These are phyloP conservation scores for Tremella mesenterica DNA, from an alignment of 768 basidiomycete species.

Conservation along the genomic window DNA sequence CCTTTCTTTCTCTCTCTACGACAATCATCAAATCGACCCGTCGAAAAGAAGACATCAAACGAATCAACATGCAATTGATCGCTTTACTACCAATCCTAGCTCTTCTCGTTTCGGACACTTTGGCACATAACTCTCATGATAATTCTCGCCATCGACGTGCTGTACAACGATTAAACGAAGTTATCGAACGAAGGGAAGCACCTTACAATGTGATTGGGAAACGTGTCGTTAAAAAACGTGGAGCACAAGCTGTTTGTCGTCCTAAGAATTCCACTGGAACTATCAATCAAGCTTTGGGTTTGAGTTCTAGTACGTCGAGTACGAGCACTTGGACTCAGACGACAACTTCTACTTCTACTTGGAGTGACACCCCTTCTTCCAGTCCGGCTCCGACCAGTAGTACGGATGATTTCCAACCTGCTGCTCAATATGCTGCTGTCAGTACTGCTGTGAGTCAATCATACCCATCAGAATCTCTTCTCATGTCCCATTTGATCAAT, in stretches of 20 bases:
- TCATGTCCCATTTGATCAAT: too few relatives aligned
- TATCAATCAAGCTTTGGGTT: background rate
- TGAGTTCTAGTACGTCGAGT: conserved; percentile 2
- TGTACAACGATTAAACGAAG: background rate
- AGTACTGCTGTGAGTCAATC: background rate
- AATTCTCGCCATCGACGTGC: conserved; percentile 5
- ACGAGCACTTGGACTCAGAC: conserved; percentile 6
- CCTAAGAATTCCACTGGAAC: background rate
- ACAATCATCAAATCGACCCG: background rate
- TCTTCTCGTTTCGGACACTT: conserved; percentile 5
- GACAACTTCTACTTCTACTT: conserved; percentile 6
- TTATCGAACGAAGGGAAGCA: background rate
- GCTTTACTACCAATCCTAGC: conserved; percentile 23
- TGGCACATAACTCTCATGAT: conserved; percentile 5
- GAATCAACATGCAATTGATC: conserved; percentile 22
- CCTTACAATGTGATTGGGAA: conserved; percentile 1
- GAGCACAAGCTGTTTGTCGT: conserved; percentile 2
- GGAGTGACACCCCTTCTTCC: background rate
- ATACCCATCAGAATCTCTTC: too few relatives aligned
- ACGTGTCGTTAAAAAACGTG: conserved; percentile 9
- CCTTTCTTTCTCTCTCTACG: background rate
- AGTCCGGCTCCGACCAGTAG: too few relatives aligned
- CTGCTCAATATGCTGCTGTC: background rate
- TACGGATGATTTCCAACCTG: too few relatives aligned
- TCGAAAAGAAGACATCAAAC: background rate